Evolutionary conservation across 108 stramenopile genomes (phyloP).

Genomic region (Nitzschia palea): DNA sequence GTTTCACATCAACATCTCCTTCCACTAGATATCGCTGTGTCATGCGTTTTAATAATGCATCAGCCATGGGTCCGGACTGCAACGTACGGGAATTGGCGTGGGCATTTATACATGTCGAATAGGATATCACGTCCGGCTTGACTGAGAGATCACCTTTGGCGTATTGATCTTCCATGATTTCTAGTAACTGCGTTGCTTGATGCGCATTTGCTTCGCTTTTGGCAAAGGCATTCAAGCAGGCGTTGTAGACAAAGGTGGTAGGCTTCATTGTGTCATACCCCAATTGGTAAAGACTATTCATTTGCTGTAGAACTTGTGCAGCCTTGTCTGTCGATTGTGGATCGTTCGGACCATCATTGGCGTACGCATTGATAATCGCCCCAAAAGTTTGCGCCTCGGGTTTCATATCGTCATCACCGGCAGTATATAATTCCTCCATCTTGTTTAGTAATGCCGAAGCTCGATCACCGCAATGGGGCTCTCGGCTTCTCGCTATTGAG

Average conservation of each 20-base stretch:
- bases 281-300: not conserved
- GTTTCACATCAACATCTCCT: constrained; percentile 45
- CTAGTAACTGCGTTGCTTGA: constrained; percentile 51
- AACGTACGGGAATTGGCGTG: constrained; percentile 43
- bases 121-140: constrained; percentile 54
- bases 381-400: constrained; percentile 68
- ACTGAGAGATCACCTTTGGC: constrained; percentile 2
- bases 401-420: constrained; percentile 35
- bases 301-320: constrained; percentile 12
- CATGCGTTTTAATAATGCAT: constrained; percentile 49
- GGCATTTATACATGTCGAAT: constrained; percentile 73
- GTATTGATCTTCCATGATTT: constrained; percentile 60
- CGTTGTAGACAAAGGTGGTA: constrained; percentile 8
- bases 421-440: constrained; percentile 51
- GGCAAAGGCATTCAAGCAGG: constrained; percentile 54
- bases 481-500: constrained; percentile 56
- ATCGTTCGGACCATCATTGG: not conserved
- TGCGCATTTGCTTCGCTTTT: constrained; percentile 57
- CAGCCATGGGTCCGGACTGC: constrained; percentile 56
- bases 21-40: constrained; percentile 18
- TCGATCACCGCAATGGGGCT: constrained; percentile 37
- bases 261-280: not conserved
- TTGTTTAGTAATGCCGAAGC: constrained; percentile 55
- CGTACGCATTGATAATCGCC: constrained; percentile 61
- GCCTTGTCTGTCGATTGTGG: constrained; percentile 12